Evolutionary conservation across 352 stramenopile species (phyloP), one percentile per base, ranked within the genome.

Genomic region (Peronospora farinosa): DNA sequence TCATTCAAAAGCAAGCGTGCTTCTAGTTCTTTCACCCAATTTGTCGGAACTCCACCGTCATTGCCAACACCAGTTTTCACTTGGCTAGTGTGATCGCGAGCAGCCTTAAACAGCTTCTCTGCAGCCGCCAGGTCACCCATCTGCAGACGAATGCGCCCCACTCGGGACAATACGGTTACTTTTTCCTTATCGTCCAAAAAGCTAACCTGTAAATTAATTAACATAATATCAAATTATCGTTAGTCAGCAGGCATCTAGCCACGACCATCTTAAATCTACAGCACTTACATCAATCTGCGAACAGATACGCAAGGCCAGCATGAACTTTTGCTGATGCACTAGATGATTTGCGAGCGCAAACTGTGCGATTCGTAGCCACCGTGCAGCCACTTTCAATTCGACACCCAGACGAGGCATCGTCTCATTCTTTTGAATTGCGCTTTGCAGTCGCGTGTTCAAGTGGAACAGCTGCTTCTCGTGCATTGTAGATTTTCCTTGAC

Each of bases 281-380:
- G 6, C 17, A 72, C 64, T 49, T 64, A 85, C 76, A 51, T 86
- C 63, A 41, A 88, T 78, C 42, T 75, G 78, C 32, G 72, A 73
- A 54, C 72, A 81, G 30, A 88, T 67, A 12, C 78, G 73, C 21
- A 88, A 52, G 3, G 75, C 75, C 23, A 85, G 53, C 41, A 63
- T 69, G n/a, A 84, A 88, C 47, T 84, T 84, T 45, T 85, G 74
- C 46, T 88, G 73, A n/a, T 81, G 51, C 25, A 88, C 58, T 11
- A 86, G 48, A 38, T 88, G 74, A 50, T 86, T 86, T 21, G 77
- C 67, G 17, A 88, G 67, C 16, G 78, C 69, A 53, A 86, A 84
- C 51, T 86, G 71, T 19, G 56, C 51, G 17, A 86, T 75, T 44
- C 74, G 74, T 42, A 86, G 54, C 78, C 78, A 88, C 41, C 49